Percentiles rank a stretch among this genome's conserved stretches.
These are phyloP conservation scores for Geranomyces variabilis DNA, from an alignment of 192 early-diverging fungal species.

Conservation along the genomic window DNA sequence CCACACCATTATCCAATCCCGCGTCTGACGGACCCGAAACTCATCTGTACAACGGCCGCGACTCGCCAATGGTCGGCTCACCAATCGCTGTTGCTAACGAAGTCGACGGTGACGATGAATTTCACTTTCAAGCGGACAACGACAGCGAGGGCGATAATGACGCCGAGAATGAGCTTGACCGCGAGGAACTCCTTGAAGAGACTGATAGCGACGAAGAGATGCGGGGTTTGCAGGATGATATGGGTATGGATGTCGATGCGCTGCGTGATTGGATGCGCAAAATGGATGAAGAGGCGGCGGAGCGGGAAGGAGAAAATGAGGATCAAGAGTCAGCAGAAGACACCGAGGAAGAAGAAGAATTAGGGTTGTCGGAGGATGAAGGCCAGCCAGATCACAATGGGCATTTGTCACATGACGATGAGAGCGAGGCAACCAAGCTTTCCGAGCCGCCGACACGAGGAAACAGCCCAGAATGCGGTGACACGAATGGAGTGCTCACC, in stretches of 20 bases:
- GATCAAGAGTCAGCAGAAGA: conserved; percentile 57
- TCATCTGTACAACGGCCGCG: not conserved
- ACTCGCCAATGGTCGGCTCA: not conserved
- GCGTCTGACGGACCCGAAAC: no score
- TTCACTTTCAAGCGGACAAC: conserved; percentile 16
- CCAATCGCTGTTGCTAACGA: not conserved
- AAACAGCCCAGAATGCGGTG: no score
- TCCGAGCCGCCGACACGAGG: no score
- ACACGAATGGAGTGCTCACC: no score
- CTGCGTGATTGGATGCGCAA: conserved; percentile 70
- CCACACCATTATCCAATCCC: not conserved
- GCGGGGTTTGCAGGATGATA: conserved; percentile 64
- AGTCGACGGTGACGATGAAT: conserved; percentile 30
- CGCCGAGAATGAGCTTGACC: conserved; percentile 38
- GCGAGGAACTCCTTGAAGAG: conserved; percentile 28
- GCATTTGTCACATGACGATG: not conserved
- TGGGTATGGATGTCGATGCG: conserved; percentile 82
- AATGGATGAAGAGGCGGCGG: conserved; percentile 59
- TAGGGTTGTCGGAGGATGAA: not conserved
- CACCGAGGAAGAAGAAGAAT: conserved; percentile 18
- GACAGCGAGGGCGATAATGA: conserved; percentile 18
- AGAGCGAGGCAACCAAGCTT: not conserved
- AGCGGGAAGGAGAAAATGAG: conserved; percentile 63
- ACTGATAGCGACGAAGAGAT: conserved; percentile 29
- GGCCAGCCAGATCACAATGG: not conserved